Base-by-base conservation (phyloP, 306 rosid species). In the Lablab purpureus region DNA sequence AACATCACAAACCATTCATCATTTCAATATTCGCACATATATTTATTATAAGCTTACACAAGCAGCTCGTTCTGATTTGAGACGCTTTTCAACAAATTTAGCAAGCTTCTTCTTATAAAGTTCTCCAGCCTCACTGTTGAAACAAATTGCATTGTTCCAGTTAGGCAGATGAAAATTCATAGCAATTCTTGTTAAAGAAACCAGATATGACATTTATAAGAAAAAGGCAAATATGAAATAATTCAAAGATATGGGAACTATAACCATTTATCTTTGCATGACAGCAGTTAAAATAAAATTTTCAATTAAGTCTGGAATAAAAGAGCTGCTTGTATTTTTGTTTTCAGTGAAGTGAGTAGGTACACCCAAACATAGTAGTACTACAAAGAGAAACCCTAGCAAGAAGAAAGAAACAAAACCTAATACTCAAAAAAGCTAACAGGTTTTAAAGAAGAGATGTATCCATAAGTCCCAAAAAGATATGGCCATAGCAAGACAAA, bases 1-100 rank as follows among this genome's bases (percentile, higher is more conserved):
- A 41, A 76, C 37, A 73, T 72, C 45, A 75, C 65, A 56, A 58
- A 23, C 41, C 82, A 83, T 69, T 76, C 67, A 75, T 75, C 58
- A 75, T 79, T 62, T 28, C 45, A 65, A 55, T 43, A 62, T 19
- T 60, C 56, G 40, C 41, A 50, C 37, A 22, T 7, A 60, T 36
- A 58, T 71, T 74, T 64, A 28, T 45, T 7, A 59, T 80, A 84
- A 71, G 81, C 97, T 93, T 91, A 95, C 99, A 82, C 96, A 92
- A 85, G 98, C 99, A 67, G 98, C 94, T 47, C 99, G 86, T 85
- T 95, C 99, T 55, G 97, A 85, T 84, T 90, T 91, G 84, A 93
- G 90, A 82, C 98, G 96, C 63, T 95, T 95, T 76, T 85, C 97
- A 4, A 95, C 93, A 73, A 95, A 95, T 85, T 91, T 95, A 14